These are phyloP conservation scores for Monilinia aucupariae DNA, from an alignment of 2,329 filamentous ascomycete species.

Conservation along the genomic window DNA sequence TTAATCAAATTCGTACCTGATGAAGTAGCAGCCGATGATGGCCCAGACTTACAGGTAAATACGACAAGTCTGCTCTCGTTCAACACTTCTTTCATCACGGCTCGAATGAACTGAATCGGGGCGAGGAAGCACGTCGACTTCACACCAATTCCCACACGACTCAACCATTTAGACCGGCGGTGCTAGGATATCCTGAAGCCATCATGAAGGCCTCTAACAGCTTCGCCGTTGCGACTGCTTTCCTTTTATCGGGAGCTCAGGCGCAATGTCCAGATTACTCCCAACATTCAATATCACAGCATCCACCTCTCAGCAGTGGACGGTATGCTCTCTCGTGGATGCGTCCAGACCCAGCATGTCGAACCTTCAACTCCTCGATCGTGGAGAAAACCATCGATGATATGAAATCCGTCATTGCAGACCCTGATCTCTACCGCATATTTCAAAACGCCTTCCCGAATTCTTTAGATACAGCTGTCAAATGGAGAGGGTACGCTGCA, in stretches of 20 bases:
- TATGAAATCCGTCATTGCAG: conserved; percentile 63
- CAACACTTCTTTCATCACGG: not conserved
- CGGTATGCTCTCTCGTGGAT: conserved; percentile 73
- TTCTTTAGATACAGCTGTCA: conserved; percentile 67
- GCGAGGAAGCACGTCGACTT: not conserved
- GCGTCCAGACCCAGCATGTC: conserved; percentile 68
- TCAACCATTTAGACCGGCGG: not conserved
- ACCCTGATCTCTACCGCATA: conserved; percentile 67
- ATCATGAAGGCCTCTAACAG: conserved; percentile 4
- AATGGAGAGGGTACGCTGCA: conserved; percentile 58
- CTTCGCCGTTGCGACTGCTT: not conserved
- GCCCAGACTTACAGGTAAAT: conserved; percentile 7
- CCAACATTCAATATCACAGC: conserved; percentile 51
- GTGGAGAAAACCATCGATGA: conserved; percentile 72
- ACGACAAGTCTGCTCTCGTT: not conserved
- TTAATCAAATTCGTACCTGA: not conserved
- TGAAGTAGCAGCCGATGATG: not conserved
- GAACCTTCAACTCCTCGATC: conserved; percentile 70
- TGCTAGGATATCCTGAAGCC: not conserved
- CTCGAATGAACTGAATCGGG: not conserved
- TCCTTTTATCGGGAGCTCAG: not conserved
- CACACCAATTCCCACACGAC: not conserved
- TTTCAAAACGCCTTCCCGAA: conserved; percentile 72
- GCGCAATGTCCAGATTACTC: conserved; percentile 59
- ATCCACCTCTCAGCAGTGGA: conserved; percentile 71